Evolutionary conservation across 2,329 filamentous ascomycete genomes (phyloP), one percentile per base, ranked within the genome.

Genomic region (Thelonectria discophora): DNA sequence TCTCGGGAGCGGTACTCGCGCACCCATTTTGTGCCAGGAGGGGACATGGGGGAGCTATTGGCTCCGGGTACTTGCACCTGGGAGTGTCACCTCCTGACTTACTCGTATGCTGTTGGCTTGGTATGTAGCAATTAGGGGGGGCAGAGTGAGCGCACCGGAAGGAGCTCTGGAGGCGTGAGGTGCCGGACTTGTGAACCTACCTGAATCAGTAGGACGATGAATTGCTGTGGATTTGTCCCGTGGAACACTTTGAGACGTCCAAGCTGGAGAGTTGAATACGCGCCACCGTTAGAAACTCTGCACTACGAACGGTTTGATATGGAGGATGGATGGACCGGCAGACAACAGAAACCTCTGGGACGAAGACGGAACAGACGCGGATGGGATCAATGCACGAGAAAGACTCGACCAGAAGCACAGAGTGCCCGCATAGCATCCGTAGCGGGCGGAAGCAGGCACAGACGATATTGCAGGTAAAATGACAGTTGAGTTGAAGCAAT

Each of bases 281-380:
- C 30, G 27, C 50, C 24, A 45, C 17, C 30, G 37, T 30, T 45
- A 27, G 27, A 51, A 43, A 24, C 20, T 42, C 39, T 15, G 46
- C 12, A 17, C 46, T n/a, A 12, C 17, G 39, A 21, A 51, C 9
- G 39, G 18, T 12, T 13, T 17, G 18, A 17, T 37, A 34, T 17
- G 47, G 11, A 21, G 40, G 51, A 46, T 66, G n/a, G 64, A 67
- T 68, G 64, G 55, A 24, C 65, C 43, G 58, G 47, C 56, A 62
- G 51, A 62, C 27, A 30, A 30, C 27, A 2, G 50, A 66, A 63
- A 51, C 66, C 48, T 65, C 50, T 30, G 27, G 27, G 27, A 30
- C 5, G 9, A 7, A 10, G 27, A 34, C 50, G 21, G 52, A 55
- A 60, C 61, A 45, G 61, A 43, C 55, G 30, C 52, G 48, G 32